Percentiles rank a stretch among this genome's conserved stretches.
Conservation (phyloP, 2,329 filamentous ascomycete genomes). For the Apiospora marii region DNA sequence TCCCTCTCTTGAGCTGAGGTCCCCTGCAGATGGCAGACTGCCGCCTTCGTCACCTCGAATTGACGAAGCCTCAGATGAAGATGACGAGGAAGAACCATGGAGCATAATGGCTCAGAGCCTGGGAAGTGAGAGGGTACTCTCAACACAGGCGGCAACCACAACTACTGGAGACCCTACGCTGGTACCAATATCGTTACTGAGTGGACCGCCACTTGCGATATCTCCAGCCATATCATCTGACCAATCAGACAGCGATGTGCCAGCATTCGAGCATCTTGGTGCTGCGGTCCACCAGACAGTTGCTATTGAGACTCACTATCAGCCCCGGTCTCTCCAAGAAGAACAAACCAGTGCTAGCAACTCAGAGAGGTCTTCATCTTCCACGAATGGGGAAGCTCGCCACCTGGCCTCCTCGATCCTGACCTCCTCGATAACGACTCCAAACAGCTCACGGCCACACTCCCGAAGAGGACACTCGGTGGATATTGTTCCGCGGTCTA, state of each 20-base stretch:
- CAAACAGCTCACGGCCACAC: constrained; percentile 53
- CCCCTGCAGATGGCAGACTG: constrained; percentile 33
- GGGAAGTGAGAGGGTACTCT: not conserved
- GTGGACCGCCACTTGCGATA: not conserved
- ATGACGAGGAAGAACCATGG: constrained; percentile 28
- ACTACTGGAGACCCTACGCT: constrained; percentile 28
- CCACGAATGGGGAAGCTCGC: constrained; percentile 49
- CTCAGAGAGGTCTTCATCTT: constrained; percentile 51
- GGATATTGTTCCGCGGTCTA: constrained; percentile 30
- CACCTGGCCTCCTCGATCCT: constrained; percentile 46
- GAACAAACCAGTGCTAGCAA: constrained; percentile 41
- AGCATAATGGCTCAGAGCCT: not conserved
- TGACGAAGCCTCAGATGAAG: constrained; percentile 34
- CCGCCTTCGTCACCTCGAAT: constrained; percentile 33
- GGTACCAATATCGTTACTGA: not conserved
- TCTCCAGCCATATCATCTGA: constrained; percentile 38
- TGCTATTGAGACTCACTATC: not conserved
- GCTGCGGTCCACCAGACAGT: not conserved
- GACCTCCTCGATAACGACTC: constrained; percentile 48
- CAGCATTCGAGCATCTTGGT: constrained; percentile 36
- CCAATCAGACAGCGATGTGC: constrained; percentile 42
- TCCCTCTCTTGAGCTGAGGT: constrained; percentile 38
- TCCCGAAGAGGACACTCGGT: constrained; percentile 44
- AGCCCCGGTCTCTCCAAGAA: constrained; percentile 27
- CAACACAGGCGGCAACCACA: constrained; percentile 3